Evolutionary conservation across 2,329 filamentous ascomycete genomes (phyloP).

Genomic region (Curvularia verruculosa): DNA sequence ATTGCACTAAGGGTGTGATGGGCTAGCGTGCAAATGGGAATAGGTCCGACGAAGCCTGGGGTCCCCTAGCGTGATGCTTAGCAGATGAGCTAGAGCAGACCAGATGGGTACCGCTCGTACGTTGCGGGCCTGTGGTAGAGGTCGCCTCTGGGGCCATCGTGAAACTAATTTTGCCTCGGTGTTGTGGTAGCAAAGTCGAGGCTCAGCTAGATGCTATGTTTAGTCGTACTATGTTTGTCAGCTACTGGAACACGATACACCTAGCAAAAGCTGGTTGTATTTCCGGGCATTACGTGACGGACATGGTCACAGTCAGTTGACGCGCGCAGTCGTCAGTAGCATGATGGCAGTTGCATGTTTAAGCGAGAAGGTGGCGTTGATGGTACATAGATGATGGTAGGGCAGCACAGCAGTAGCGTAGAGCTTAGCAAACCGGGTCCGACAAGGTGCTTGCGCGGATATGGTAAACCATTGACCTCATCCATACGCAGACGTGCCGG

Average conservation of each 20-base stretch:
- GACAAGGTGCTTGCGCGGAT: conserved; percentile 17
- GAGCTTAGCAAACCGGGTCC: conserved; percentile 21
- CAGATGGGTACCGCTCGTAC: conserved; percentile 20
- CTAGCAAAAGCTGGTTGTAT: neutral
- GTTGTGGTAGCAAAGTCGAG: conserved; percentile 7
- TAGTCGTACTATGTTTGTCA: neutral
- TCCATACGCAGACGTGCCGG: conserved; percentile 9
- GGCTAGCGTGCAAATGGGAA: conserved; percentile 18
- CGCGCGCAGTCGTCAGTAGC: conserved; percentile 8
- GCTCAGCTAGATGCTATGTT: conserved; percentile 3
- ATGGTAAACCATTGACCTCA: conserved; percentile 17
- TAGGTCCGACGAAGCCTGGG: conserved; percentile 24
- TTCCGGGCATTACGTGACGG: conserved; percentile 4
- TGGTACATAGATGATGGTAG: conserved; percentile 18
- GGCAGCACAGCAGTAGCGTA: conserved; percentile 22
- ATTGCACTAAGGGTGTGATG: conserved; percentile 23
- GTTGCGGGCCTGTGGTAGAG: conserved; percentile 12
- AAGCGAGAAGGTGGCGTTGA: conserved; percentile 19
- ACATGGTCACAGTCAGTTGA: conserved; percentile 2
- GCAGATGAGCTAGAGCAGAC: conserved; percentile 25
- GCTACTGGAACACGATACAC: neutral
- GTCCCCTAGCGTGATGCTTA: conserved; percentile 14
- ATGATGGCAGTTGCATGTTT: conserved; percentile 8
- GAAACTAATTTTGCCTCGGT: conserved; percentile 4
- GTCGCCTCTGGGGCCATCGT: conserved; percentile 12